phyloP scores from a whole-genome alignment of 306 rosid genomes.

The Gastrolobium villosum region DNA sequence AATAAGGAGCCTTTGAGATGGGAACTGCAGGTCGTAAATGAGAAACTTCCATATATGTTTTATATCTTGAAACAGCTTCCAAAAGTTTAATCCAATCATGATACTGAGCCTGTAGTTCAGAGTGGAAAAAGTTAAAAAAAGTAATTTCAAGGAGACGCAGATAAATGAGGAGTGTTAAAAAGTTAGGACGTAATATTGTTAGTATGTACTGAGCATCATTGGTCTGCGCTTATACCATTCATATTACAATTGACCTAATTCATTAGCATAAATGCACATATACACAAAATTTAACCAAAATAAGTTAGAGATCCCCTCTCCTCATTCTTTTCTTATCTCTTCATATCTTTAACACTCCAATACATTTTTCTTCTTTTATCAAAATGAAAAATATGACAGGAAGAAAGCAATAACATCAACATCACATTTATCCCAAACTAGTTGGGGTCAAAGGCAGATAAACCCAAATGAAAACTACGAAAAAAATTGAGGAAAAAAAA shows the following conservation, averaged over 20 bases:
- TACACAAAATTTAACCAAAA: neutral
- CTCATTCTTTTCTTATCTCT: neutral
- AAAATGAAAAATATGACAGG: slow-evolving; percentile 3
- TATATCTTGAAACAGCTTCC: slow-evolving; percentile 92
- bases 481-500: neutral
- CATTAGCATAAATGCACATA: neutral
- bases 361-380: neutral
- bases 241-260: neutral
- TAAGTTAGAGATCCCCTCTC: neutral
- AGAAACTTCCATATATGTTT: slow-evolving; percentile 79
- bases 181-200: slow-evolving; percentile 13
- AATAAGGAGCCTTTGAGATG: slow-evolving; percentile 64
- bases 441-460: no score
- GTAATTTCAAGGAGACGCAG: slow-evolving; percentile 23
- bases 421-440: no score
- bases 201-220: neutral
- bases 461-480: no score
- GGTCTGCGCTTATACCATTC: neutral
- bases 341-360: neutral
- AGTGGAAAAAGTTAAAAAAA: slow-evolving; percentile 17
- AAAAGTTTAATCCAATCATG: slow-evolving; percentile 91
- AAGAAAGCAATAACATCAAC: neutral
- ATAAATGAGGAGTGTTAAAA: neutral
- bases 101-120: slow-evolving; percentile 74
- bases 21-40: slow-evolving; percentile 86